Percentiles rank a stretch among this genome's conserved stretches.
Conservation (phyloP, 345 rosid species). For the Microthlaspi erraticum region DNA sequence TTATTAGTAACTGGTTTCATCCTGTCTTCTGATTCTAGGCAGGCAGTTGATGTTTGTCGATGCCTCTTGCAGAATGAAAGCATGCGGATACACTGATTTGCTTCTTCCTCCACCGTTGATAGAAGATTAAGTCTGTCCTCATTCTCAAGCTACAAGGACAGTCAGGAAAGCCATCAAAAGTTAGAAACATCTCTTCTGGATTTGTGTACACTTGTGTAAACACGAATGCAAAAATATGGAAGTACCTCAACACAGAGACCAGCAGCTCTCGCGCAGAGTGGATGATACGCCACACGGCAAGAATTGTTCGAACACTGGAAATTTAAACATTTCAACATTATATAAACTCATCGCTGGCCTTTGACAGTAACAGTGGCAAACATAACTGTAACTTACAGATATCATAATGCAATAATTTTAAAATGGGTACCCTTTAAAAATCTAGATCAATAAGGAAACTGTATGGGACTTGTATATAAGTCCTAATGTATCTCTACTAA, state of each 20-base stretch:
- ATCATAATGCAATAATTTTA: no score
- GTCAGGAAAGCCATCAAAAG: slow-evolving; percentile 21
- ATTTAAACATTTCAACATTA: slow-evolving; percentile 15
- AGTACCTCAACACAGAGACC: slow-evolving; percentile 95
- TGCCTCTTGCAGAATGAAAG: slow-evolving; percentile 97
- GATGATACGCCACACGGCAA: slow-evolving; percentile 98
- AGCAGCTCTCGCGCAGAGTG: slow-evolving; percentile 96
- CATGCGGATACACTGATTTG: slow-evolving; percentile 79
- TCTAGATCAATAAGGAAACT: slow-evolving; percentile 4
- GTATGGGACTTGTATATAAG: slow-evolving; percentile 8
- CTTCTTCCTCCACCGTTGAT: slow-evolving; percentile 78
- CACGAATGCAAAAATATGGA: slow-evolving; percentile 21
- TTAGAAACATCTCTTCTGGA: slow-evolving; percentile 1
- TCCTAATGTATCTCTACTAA: background rate
- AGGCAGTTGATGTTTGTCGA: slow-evolving; percentile 75
- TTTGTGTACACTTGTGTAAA: slow-evolving; percentile 9
- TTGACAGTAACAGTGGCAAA: slow-evolving; percentile 14
- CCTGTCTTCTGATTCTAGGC: slow-evolving; percentile 58
- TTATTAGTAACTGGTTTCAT: slow-evolving; percentile 50
- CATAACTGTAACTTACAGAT: no score
- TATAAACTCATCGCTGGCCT: slow-evolving; percentile 13
- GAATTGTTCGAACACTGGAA: slow-evolving; percentile 82
- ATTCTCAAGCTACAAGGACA: slow-evolving; percentile 71
- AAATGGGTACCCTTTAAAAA: no score
- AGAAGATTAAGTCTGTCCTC: slow-evolving; percentile 78